phyloP scores from a whole-genome alignment of 2,329 filamentous ascomycete species.

The Cladosporium cucumerinum region DNA sequence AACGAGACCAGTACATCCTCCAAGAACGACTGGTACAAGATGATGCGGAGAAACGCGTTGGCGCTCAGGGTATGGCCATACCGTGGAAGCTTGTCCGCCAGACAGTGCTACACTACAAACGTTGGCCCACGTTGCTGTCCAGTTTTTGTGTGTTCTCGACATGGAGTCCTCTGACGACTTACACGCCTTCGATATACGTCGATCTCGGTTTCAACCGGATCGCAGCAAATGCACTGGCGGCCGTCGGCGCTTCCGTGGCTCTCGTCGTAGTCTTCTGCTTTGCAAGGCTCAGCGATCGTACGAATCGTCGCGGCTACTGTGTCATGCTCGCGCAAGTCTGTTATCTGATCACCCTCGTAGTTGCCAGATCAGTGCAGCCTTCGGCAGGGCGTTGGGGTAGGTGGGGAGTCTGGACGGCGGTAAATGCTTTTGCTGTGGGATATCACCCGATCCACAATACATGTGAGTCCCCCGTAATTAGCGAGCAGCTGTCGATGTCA shows the following conservation, averaged over 20 bases:
- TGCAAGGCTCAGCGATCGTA: constrained; percentile 48
- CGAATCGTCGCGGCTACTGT: constrained; percentile 42
- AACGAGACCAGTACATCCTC: constrained; percentile 35
- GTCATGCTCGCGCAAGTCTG: constrained; percentile 46
- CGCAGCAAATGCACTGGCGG: constrained; percentile 48
- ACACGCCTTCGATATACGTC: constrained; percentile 44
- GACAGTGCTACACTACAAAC: constrained; percentile 44
- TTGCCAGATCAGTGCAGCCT: constrained; percentile 42
- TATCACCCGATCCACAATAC: constrained; percentile 55
- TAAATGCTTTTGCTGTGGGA: constrained; percentile 52
- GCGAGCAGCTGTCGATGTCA: neutral
- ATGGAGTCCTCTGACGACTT: constrained; percentile 52
- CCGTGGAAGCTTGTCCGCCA: constrained; percentile 41
- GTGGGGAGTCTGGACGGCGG: constrained; percentile 51
- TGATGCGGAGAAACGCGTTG: constrained; percentile 32
- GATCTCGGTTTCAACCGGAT: constrained; percentile 46
- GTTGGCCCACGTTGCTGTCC: constrained; percentile 47
- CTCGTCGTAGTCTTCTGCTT: constrained; percentile 50
- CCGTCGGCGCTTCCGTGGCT: constrained; percentile 41
- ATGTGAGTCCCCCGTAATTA: constrained; percentile 42
- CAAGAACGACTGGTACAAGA: constrained; percentile 37
- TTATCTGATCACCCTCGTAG: constrained; percentile 46
- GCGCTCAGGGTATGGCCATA: constrained; percentile 39
- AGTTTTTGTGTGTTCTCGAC: constrained; percentile 53
- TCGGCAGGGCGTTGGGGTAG: constrained; percentile 48